phyloP scores from a whole-genome alignment of 768 basidiomycete genomes.

The Vishniacozyma victoriae region DNA sequence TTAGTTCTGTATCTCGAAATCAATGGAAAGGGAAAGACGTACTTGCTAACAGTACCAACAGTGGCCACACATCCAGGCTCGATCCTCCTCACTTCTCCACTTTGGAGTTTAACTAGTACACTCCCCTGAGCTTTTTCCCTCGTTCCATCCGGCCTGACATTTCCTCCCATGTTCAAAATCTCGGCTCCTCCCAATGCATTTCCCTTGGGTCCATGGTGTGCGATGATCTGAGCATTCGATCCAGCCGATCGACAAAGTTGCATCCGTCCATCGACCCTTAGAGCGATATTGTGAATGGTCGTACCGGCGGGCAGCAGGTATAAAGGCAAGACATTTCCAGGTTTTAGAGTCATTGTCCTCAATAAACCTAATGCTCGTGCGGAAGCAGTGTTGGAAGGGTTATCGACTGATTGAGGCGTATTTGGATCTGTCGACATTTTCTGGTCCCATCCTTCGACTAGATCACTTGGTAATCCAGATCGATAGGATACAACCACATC shows the following conservation, averaged over 20 bases:
- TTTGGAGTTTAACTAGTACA: constrained; percentile 66
- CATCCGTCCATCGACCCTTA: constrained; percentile 68
- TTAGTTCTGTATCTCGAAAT: not conserved
- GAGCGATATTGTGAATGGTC: constrained; percentile 76
- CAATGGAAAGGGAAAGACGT: constrained; percentile 12
- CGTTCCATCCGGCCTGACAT: constrained; percentile 18
- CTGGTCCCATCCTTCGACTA: constrained; percentile 55
- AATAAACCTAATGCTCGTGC: constrained; percentile 73
- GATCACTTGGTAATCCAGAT: constrained; percentile 68
- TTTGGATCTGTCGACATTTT: constrained; percentile 19
- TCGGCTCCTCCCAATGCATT: constrained; percentile 49
- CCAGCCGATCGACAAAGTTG: constrained; percentile 87
- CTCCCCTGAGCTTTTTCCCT: constrained; percentile 27
- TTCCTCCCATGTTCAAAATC: constrained; percentile 31
- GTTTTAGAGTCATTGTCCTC: constrained; percentile 72
- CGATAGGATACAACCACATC: constrained; percentile 82
- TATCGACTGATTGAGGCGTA: constrained; percentile 21
- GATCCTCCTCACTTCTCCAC: constrained; percentile 86
- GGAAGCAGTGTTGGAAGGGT: constrained; percentile 4
- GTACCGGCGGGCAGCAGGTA: constrained; percentile 90
- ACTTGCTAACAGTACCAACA: constrained; percentile 85
- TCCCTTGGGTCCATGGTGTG: constrained; percentile 55
- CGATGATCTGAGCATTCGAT: constrained; percentile 71
- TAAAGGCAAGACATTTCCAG: constrained; percentile 88
- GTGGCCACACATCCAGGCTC: constrained; percentile 72